A percentile compares a stretch with the other conserved stretches of the same genome.
phyloP scores from a whole-genome alignment of 768 basidiomycete species.

The Mycena venus region DNA sequence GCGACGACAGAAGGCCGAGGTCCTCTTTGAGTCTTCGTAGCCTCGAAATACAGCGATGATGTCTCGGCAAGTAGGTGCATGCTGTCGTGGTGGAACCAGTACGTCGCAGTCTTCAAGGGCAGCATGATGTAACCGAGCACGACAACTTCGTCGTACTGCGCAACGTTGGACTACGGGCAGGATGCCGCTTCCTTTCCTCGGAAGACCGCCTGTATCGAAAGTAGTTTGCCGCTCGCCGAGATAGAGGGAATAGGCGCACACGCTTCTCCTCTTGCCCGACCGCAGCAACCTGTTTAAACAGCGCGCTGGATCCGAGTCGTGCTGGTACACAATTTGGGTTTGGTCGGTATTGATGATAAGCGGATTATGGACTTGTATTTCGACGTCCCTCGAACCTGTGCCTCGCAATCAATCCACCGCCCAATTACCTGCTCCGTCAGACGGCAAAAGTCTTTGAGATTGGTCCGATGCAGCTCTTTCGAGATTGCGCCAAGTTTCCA shows the following conservation, averaged over 20 bases:
- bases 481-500: no score
- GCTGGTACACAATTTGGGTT: constrained; percentile 45
- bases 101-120: constrained; percentile 34
- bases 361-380: constrained; percentile 42
- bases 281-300: not conserved
- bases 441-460: no score
- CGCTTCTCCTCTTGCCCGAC: no score
- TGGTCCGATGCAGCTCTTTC: no score
- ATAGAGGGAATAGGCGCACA: no score
- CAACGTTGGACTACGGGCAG: constrained; percentile 31
- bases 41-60: constrained; percentile 44
- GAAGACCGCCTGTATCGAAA: constrained; percentile 56
- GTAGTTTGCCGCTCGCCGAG: constrained; percentile 41
- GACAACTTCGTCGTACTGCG: constrained; percentile 35
- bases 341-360: no score
- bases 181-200: constrained; percentile 43
- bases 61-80: constrained; percentile 40
- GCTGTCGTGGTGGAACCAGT: constrained; percentile 42
- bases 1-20: constrained; percentile 29
- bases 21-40: constrained; percentile 21
- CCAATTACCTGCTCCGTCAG: no score
- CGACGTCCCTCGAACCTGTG: no score
- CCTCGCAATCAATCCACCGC: no score
- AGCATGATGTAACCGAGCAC: constrained; percentile 40
- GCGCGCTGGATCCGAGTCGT: constrained; percentile 47